phyloP scores from a whole-genome alignment of 192 early-diverging fungal genomes.

The Pecoramyces ruminantium region DNA sequence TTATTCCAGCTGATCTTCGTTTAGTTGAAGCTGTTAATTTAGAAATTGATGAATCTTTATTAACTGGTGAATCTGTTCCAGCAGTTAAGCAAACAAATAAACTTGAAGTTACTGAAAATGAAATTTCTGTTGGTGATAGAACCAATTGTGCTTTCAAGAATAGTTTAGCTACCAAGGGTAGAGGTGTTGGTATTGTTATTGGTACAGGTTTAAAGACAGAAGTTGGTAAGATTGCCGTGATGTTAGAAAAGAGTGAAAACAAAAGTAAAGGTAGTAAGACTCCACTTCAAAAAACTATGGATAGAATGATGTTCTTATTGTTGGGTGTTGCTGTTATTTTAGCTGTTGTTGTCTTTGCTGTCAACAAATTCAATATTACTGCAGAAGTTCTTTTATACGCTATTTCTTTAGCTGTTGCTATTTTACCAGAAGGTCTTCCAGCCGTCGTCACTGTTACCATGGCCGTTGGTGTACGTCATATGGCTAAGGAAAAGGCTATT shows the following conservation, averaged over 20 bases:
- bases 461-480: slow-evolving; percentile 75
- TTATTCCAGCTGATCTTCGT: slow-evolving; percentile 80
- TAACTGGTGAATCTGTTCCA: slow-evolving; percentile 88
- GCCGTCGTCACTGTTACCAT: slow-evolving; percentile 88
- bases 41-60: slow-evolving; percentile 80
- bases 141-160: slow-evolving; percentile 13
- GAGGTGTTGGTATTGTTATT: slow-evolving; percentile 52
- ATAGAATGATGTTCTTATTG: slow-evolving; percentile 55
- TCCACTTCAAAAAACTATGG: slow-evolving; percentile 51
- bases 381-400: slow-evolving; percentile 34
- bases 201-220: slow-evolving; percentile 83
- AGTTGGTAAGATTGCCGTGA: slow-evolving; percentile 65
- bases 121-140: slow-evolving; percentile 9
- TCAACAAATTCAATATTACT: slow-evolving; percentile 13
- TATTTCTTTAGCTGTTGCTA: slow-evolving; percentile 70
- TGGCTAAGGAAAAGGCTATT: slow-evolving; percentile 76
- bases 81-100: slow-evolving; percentile 4
- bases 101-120: slow-evolving; percentile 21
- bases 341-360: slow-evolving; percentile 40
- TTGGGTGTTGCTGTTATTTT: slow-evolving; percentile 51
- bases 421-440: slow-evolving; percentile 82
- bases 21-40: slow-evolving; percentile 67
- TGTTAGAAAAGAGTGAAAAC: slow-evolving; percentile 53
- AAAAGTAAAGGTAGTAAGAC: slow-evolving; percentile 48
- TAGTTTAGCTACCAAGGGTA: slow-evolving; percentile 19